Evolutionary conservation across 1,284 basidiomycete species (phyloP), one percentile per base, ranked within the genome.

Genomic region (Austroboletus rostrupii): DNA sequence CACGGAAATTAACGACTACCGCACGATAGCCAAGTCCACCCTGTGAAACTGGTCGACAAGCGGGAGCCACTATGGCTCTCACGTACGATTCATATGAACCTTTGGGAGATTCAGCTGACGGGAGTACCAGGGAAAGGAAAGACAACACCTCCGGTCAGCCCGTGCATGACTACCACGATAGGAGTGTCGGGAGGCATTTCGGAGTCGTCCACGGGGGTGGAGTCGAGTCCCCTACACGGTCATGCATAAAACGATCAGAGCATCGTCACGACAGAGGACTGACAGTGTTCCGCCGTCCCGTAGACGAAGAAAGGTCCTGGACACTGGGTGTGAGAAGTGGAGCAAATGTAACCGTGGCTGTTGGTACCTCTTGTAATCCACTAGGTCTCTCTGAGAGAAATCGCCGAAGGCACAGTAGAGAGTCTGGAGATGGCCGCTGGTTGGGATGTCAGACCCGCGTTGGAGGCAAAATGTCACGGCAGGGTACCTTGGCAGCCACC

Each of bases 1-100:
- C 95, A 58, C 94, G 83, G 72, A 89, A 96, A 71, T 96, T 91
- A 55, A 94, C 80, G 9, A 97, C 93, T 5, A 92, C 85, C 3
- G 82, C 93, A 55, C 94, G 78, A 67, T 90, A 94, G 7, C 92
- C 92, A 41, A 95, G 73, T 3, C 92, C 93, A 29, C 90, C 91
- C 57, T 87, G 71, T 31, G 76, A 74, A 14, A 81, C 77, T 14
- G 88, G 79, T 21, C 80, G 76, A 57, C 82, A 84, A 10, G 86
- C 85, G 52, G 82, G 85, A 42, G 80, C 77, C 8, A 96, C 70
- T 43, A 96, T 76, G 23, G 89, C 84, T 53, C 92, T 76, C 38
- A 97, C 89, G 62, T 96, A 96, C 19, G 87, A 79, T 75, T 96
- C 94, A 66, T 94, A 82, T 13, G 89, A 92, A 23, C 92, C 87